Evolutionary conservation across 2,329 filamentous ascomycete genomes (phyloP).

Genomic region (Trichoderma sp.): DNA sequence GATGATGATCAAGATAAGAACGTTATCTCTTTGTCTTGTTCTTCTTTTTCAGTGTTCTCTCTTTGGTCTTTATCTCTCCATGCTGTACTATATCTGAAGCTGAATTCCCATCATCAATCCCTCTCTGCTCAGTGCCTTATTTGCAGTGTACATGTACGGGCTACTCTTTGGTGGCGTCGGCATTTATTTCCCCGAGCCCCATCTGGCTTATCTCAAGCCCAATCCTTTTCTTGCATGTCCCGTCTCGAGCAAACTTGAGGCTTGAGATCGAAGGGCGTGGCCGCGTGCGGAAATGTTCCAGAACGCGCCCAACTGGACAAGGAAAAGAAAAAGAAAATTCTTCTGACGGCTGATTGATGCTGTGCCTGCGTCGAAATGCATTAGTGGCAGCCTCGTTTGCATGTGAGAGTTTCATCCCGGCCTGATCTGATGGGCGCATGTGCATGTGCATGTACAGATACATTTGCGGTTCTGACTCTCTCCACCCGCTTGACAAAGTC

Average conservation of each 20-base stretch:
- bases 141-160: background rate
- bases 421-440: background rate
- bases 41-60: background rate
- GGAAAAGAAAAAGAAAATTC: background rate
- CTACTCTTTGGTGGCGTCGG: conserved; percentile 1
- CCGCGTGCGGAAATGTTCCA: conserved; percentile 9
- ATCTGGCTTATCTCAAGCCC: background rate
- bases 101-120: background rate
- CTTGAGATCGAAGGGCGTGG: background rate
- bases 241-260: background rate
- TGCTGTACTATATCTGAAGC: background rate
- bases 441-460: background rate
- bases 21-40: background rate
- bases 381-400: background rate
- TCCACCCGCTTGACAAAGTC: background rate
- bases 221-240: background rate
- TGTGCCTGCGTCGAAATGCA: background rate
- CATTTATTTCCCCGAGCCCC: conserved; percentile 5
- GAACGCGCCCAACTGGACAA: conserved; percentile 2
- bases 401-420: background rate
- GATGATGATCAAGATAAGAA: background rate
- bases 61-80: background rate
- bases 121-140: background rate
- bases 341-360: background rate
- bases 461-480: background rate